A percentile compares a stretch with the other conserved stretches of the same genome.
These are phyloP conservation scores for Anaeromyces robustus DNA, from an alignment of 192 early-diverging fungal species.

Conservation along the genomic window DNA sequence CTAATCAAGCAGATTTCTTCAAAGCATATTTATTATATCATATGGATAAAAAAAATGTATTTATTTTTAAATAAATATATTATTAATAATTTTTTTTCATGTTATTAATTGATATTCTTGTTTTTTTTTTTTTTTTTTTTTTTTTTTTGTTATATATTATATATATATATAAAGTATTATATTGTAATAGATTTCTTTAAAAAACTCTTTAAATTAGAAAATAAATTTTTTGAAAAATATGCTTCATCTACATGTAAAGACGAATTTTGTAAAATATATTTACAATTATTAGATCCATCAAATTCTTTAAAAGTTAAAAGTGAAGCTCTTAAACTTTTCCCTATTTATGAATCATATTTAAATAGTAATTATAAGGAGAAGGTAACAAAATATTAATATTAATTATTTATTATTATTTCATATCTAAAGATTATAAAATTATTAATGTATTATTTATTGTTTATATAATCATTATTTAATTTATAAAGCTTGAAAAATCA, in stretches of 20 bases:
- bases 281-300: constrained; percentile 15
- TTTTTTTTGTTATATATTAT: neutral
- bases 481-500: constrained; percentile 16
- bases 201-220: constrained; percentile 25
- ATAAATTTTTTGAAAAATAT: constrained; percentile 14
- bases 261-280: constrained; percentile 17
- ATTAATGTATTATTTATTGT: too few relatives aligned
- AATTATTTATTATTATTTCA: neutral
- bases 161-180: too few relatives aligned
- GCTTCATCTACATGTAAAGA: constrained; percentile 11
- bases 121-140: neutral
- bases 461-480: neutral
- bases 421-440: too few relatives aligned
- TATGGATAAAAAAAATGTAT: too few relatives aligned
- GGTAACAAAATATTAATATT: constrained; percentile 7
- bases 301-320: constrained; percentile 14
- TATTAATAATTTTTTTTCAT: too few relatives aligned
- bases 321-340: constrained; percentile 27
- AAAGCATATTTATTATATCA: too few relatives aligned
- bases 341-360: constrained; percentile 9
- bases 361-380: neutral
- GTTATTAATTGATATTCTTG: too few relatives aligned
- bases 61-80: too few relatives aligned
- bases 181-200: neutral
- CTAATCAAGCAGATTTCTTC: too few relatives aligned